phyloP scores from a whole-genome alignment of 2,329 filamentous ascomycete species.

The Sclerotinia minor region DNA sequence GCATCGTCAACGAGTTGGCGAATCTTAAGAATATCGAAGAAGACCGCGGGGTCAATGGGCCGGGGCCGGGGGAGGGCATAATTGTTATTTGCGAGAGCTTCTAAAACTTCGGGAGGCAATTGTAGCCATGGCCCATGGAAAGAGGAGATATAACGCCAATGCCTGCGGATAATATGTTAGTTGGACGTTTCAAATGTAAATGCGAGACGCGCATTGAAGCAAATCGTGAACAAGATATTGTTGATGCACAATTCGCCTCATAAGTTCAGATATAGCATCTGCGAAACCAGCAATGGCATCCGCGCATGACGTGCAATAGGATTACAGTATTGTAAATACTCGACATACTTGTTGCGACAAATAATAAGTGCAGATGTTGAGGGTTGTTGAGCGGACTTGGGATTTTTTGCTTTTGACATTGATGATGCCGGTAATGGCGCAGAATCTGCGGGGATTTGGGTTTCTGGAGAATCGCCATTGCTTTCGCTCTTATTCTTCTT shows the following conservation, averaged over 20 bases:
- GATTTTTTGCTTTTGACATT: constrained; percentile 36
- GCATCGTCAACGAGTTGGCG: constrained; percentile 78
- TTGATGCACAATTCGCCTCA: constrained; percentile 16
- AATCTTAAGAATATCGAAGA: constrained; percentile 84
- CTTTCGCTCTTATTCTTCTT: constrained; percentile 49
- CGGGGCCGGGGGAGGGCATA: constrained; percentile 74
- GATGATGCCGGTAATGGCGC: constrained; percentile 30
- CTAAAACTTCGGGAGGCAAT: constrained; percentile 74
- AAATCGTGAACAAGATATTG: neutral
- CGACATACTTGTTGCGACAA: constrained; percentile 67
- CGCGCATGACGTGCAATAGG: constrained; percentile 4
- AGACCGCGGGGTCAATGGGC: constrained; percentile 75
- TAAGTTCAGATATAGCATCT: constrained; percentile 18
- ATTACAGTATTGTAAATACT: neutral
- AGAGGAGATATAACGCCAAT: constrained; percentile 82
- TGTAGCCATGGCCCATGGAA: constrained; percentile 84
- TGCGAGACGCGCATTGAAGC: constrained; percentile 13
- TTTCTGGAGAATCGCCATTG: constrained; percentile 37
- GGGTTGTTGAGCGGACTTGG: constrained; percentile 40
- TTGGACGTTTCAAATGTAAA: neutral
- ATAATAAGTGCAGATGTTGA: constrained; percentile 56
- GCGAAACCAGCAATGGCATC: constrained; percentile 8
- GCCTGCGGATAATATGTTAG: constrained; percentile 51
- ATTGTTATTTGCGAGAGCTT: constrained; percentile 76
- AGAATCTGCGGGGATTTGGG: constrained; percentile 29